phyloP scores from a whole-genome alignment of 2,329 filamentous ascomycete species.

The Neonectria hederae region DNA sequence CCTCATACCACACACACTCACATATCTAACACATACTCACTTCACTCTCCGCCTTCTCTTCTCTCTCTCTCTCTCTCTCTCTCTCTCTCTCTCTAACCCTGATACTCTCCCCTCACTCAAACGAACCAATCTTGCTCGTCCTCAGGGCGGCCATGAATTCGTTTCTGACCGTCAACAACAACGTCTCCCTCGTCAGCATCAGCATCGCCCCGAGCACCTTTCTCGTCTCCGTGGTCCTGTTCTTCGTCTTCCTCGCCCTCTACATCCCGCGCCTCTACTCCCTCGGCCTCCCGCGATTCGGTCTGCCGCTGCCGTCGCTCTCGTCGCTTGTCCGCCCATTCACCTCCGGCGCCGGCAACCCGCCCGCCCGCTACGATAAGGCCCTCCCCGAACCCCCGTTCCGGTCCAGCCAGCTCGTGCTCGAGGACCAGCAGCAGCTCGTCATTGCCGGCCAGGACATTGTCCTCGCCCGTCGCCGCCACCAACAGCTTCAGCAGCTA shows the following conservation, averaged over 20 bases:
- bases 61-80: background rate
- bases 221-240: slow-evolving; percentile 60
- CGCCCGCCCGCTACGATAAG: slow-evolving; percentile 33
- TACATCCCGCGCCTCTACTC: slow-evolving; percentile 54
- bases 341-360: slow-evolving; percentile 16
- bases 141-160: slow-evolving; percentile 61
- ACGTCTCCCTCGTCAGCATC: slow-evolving; percentile 68
- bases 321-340: slow-evolving; percentile 32
- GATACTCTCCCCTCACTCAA: background rate
- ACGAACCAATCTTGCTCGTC: background rate
- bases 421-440: slow-evolving; percentile 48
- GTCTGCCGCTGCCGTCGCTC: slow-evolving; percentile 46
- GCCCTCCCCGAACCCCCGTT: slow-evolving; percentile 40
- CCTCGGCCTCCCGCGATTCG: slow-evolving; percentile 47
- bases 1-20: background rate
- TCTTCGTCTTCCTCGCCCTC: slow-evolving; percentile 61
- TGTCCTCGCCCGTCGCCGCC: slow-evolving; percentile 36
- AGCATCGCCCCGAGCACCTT: slow-evolving; percentile 67
- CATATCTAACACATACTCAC: background rate
- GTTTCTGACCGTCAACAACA: slow-evolving; percentile 68
- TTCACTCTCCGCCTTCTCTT: background rate
- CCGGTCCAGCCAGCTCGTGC: slow-evolving; percentile 41
- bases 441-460: slow-evolving; percentile 45
- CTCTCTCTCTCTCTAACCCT: no score
- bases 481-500: slow-evolving; percentile 35